Base-by-base conservation (phyloP, 2,329 filamentous ascomycete species). In the Westerdykella ornata region DNA sequence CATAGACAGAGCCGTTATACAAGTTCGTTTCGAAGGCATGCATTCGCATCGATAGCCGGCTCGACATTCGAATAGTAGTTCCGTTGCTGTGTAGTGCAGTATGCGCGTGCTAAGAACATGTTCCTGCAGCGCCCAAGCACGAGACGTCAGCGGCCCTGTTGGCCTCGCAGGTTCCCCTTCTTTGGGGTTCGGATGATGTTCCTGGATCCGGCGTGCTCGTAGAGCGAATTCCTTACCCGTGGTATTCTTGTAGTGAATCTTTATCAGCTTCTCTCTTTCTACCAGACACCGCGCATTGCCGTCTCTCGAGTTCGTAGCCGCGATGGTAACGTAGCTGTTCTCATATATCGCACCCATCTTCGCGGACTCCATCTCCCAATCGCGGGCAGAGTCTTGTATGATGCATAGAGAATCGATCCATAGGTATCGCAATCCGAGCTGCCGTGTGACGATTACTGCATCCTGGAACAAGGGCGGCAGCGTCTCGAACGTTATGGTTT, bases 351-450 rank as follows among this genome's bases (percentile, higher is more conserved):
- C 52, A 2, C 54, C 52, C 62, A 66, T 65, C 34, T 62, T 64
- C 3, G 53, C 42, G 8, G 57, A 55, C 35, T 66, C 61, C 1
- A 50, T 54, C 43, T 61, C 57, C 59, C 61, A 66, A 39, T 66
- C 62, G 8, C 55, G 43, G 4, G 51, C 35, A 5, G 49, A 55
- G 29, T 63, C 60, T 46, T 65, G 62, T 3, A 64, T 57, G 17
- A 64, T 65, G 38, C 62, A 65, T 1, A 65, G 44, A 1, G 51
- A 54, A 37, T 65, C 62, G 13, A 63, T 63, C 60, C 62, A 65
- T 9, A 65, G 44, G 34, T 62, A 65, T 2, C 56, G 51, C n/a
- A 63, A 22, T 4, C 57, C 58, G 2, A 65, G 49, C 30, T 60
- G 56, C 2, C 61, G 50, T 18, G 57, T 60, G 13, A 63, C 58